Base-by-base conservation (phyloP, 352 stramenopile species). In the Globisporangium megalacanthum region DNA sequence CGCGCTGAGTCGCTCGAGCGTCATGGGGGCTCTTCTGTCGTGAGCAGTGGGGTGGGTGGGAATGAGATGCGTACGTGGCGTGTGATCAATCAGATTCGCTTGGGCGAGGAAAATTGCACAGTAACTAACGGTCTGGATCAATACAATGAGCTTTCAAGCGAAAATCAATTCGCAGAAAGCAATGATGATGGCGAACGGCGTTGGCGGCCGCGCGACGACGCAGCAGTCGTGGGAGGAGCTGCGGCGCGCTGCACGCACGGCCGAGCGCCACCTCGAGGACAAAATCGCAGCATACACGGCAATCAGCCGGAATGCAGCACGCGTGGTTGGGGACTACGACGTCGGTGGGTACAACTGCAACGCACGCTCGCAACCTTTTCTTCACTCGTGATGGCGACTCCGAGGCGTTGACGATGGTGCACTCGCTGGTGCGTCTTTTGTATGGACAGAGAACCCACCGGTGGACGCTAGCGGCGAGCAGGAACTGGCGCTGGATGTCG, bases 211-310 rank as follows among this genome's bases (percentile, higher is more conserved):
- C 25, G 25, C 25, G 25, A 29, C 25, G 25, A 29, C 25, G 25
- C 25, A 29, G 25, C 25, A 29, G 46, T 78, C 80, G 54, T 95
- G 86, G 86, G 86, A 95, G 48, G 79, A 94, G 10, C 68, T 95
- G 49, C 73, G 81, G 45, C 79, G 72, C 49, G 71, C 73, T 25
- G 86, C 86, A 53, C 76, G 83, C 57, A 66, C 72, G 8, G 75
- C 83, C n/a, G 86, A 95, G 69, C 79, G 71, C 29, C 73, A 78
- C 52, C 69, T 95, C 49, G 86, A 92, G 68, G 83, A 92, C 56
- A 93, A 95, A 55, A 86, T 92, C 49, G 72, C 77, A 14, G 62
- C 82, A 0, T 93, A 89, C 42, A 86, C 71, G 17, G 61, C 73
- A 2, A 71, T 84, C 20, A 89, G 79, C 56, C 84, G 72, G 65